Percentiles rank a stretch among this genome's conserved stretches.
Conservation (phyloP, 2,329 filamentous ascomycete species). For the Pseudocercospora fuligena region DNA sequence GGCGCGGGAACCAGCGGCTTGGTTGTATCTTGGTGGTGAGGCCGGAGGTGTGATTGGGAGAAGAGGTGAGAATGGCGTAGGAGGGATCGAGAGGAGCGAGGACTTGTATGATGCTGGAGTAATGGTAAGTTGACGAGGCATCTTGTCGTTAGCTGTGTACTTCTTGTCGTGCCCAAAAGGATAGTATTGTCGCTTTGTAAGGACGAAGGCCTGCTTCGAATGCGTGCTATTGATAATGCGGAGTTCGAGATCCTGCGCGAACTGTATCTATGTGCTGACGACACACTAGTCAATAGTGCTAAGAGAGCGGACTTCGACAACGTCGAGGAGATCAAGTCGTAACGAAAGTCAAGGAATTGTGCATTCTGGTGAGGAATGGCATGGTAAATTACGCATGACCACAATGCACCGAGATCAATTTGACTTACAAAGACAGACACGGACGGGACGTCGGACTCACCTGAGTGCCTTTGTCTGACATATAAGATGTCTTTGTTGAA, state of each 20-base stretch:
- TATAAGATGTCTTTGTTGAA: slow-evolving; percentile 22
- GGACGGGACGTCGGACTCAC: slow-evolving; percentile 10
- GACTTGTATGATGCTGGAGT: slow-evolving; percentile 49
- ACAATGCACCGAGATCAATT: slow-evolving; percentile 20
- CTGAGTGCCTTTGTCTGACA: slow-evolving; percentile 23
- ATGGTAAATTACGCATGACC: slow-evolving; percentile 13
- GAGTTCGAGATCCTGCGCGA: slow-evolving; percentile 9
- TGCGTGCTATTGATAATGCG: not conserved
- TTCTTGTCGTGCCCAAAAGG: not conserved
- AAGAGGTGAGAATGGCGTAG: slow-evolving; percentile 48
- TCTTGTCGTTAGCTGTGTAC: slow-evolving; percentile 13
- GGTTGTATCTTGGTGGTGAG: slow-evolving; percentile 11
- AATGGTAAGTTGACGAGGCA: slow-evolving; percentile 42
- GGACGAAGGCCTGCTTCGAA: slow-evolving; percentile 35
- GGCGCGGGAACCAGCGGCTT: slow-evolving; percentile 4
- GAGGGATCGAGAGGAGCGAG: slow-evolving; percentile 50
- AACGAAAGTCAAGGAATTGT: not conserved
- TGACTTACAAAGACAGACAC: slow-evolving; percentile 28
- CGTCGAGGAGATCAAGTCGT: slow-evolving; percentile 1
- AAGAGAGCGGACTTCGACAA: slow-evolving; percentile 1
- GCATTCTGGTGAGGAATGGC: not conserved
- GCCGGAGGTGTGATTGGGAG: slow-evolving; percentile 31
- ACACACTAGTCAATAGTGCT: slow-evolving; percentile 3
- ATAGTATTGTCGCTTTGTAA: slow-evolving; percentile 1
- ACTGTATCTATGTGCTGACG: not conserved